Conservation (phyloP, 1,139 yeast species). For the Suhomyces bolitotheri region DNA sequence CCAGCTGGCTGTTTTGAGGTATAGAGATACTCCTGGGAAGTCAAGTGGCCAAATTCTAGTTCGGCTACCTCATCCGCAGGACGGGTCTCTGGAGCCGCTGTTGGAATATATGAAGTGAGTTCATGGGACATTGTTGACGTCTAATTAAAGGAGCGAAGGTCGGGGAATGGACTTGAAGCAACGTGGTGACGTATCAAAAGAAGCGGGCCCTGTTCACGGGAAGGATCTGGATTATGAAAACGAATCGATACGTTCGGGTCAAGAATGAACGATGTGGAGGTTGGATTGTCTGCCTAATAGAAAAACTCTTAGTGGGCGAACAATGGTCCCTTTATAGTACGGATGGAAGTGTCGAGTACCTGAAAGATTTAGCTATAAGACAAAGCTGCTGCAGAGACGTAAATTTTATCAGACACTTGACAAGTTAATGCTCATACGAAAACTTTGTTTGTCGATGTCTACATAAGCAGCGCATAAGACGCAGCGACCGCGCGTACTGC, state of each 20-base stretch:
- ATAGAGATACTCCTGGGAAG: constrained; percentile 57
- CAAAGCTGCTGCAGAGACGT: no score
- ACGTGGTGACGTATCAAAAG: not conserved
- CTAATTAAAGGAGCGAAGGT: no score
- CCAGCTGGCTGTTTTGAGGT: constrained; percentile 55
- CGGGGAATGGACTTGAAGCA: not conserved
- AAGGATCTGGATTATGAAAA: no score
- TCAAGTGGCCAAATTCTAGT: constrained; percentile 62
- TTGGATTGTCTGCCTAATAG: no score
- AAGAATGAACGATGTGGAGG: no score
- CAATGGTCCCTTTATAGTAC: no score
- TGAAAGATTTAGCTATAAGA: no score
- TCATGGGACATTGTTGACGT: no score
- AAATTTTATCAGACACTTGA: no score
- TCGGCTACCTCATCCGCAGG: constrained; percentile 57
- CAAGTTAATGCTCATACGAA: constrained; percentile 1
- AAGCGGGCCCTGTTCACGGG: not conserved
- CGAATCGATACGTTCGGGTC: no score
- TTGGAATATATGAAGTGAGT: constrained; percentile 35
- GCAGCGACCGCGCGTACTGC: constrained; percentile 7
- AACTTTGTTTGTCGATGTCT: constrained; percentile 11
- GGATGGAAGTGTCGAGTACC: no score
- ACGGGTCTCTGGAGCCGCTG: constrained; percentile 49
- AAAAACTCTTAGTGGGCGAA: no score
- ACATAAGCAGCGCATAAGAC: not conserved